Conservation (phyloP, 2,329 filamentous ascomycete genomes). For the Aspergillus sp. region DNA sequence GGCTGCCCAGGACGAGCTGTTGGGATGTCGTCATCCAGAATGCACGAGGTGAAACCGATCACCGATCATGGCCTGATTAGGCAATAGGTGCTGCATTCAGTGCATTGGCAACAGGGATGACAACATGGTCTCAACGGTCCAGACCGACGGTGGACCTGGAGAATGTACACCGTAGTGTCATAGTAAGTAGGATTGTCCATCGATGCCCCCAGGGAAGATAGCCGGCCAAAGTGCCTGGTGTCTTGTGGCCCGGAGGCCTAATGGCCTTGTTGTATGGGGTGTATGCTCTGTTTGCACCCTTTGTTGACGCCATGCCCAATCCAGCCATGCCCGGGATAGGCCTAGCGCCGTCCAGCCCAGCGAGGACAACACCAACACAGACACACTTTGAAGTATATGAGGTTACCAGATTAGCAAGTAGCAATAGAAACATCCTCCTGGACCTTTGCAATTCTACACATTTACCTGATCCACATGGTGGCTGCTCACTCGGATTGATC, state of each 20-base stretch:
- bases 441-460: too few relatives aligned
- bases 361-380: neutral
- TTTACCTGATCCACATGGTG: too few relatives aligned
- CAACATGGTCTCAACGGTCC: neutral
- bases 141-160: neutral
- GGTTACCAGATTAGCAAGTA: too few relatives aligned
- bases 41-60: conserved; percentile 2
- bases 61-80: conserved; percentile 16
- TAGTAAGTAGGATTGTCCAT: neutral
- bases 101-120: neutral
- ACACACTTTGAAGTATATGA: too few relatives aligned
- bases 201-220: neutral
- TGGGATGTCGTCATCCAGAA: conserved; percentile 14
- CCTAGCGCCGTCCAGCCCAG: too few relatives aligned
- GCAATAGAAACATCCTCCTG: too few relatives aligned
- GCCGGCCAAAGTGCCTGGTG: neutral
- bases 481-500: too few relatives aligned
- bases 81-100: conserved; percentile 11
- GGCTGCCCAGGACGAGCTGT: neutral
- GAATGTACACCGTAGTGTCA: too few relatives aligned
- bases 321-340: neutral
- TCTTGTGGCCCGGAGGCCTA: neutral
- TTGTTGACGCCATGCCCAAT: neutral
- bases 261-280: neutral
- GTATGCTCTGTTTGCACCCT: neutral